A percentile compares a stretch with the other conserved stretches of the same genome.
Evolutionary conservation across 31 red algal genomes (phyloP).

Genomic region (Odonthalia washingtoniensis): DNA sequence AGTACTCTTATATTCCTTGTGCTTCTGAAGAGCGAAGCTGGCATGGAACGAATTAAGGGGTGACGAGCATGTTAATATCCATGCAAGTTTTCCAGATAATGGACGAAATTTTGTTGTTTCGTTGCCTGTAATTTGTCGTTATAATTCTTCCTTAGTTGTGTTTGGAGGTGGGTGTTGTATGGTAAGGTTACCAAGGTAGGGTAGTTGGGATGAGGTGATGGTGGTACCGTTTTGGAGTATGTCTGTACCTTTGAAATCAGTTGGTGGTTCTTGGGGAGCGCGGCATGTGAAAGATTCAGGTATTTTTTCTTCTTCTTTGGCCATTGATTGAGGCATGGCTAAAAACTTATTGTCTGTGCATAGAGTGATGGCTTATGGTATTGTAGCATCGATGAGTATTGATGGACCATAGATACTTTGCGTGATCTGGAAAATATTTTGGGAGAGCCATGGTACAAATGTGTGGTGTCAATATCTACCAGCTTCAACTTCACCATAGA

Average conservation of each 20-base stretch:
- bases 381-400: not conserved
- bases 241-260: too few relatives aligned
- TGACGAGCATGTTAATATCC: not conserved
- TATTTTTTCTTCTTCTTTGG: not conserved
- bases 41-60: not conserved
- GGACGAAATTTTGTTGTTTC: not conserved
- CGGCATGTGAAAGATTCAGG: not conserved
- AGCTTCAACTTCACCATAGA: not conserved
- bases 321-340: not conserved
- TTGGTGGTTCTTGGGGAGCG: not conserved
- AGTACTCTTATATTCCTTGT: too few relatives aligned
- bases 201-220: not conserved
- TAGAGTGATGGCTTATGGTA: not conserved
- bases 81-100: not conserved
- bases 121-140: not conserved
- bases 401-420: not conserved
- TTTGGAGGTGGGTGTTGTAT: not conserved
- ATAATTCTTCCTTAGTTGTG: too few relatives aligned
- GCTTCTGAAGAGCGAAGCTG: not conserved
- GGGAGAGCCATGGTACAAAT: not conserved
- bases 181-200: not conserved
- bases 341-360: not conserved
- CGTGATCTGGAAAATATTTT: not conserved
- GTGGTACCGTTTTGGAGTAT: not conserved
- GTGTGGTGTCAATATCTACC: not conserved